phyloP scores from a whole-genome alignment of 192 early-diverging fungal genomes.

The Coemansia sp. region DNA sequence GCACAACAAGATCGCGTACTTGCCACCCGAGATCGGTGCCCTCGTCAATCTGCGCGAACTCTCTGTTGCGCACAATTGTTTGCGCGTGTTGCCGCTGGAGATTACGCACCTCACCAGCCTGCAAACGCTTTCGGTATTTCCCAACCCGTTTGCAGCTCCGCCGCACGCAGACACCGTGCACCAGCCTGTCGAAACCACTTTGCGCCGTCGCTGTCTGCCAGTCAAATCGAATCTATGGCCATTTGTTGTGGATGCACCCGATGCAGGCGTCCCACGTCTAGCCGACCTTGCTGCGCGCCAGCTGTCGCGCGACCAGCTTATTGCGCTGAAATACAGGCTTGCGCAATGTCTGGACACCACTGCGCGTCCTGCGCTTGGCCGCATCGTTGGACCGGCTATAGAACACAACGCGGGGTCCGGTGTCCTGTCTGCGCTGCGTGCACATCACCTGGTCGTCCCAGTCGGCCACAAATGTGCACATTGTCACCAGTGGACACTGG shows the following conservation, averaged over 20 bases:
- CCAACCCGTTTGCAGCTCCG: slow-evolving; percentile 39
- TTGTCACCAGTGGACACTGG: slow-evolving; percentile 39
- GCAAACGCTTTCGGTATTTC: slow-evolving; percentile 36
- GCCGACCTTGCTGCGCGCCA: slow-evolving; percentile 47
- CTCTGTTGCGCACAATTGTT: slow-evolving; percentile 45
- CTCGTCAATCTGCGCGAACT: slow-evolving; percentile 51
- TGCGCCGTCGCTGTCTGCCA: slow-evolving; percentile 9
- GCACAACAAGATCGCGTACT: slow-evolving; percentile 42
- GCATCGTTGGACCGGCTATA: slow-evolving; percentile 28
- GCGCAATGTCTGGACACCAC: slow-evolving; percentile 24
- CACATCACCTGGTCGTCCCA: slow-evolving; percentile 37
- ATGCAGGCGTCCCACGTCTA: slow-evolving; percentile 36
- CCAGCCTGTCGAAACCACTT: slow-evolving; percentile 1
- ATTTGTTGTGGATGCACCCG: slow-evolving; percentile 8
- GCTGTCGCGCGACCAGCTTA: slow-evolving; percentile 23
- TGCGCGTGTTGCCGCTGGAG: slow-evolving; percentile 47
- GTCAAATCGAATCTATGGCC: slow-evolving; percentile 10
- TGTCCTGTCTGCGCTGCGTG: slow-evolving; percentile 26
- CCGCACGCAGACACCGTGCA: slow-evolving; percentile 9
- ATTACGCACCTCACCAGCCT: slow-evolving; percentile 26
- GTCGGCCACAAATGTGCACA: slow-evolving; percentile 36
- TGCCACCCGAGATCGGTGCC: slow-evolving; percentile 55
- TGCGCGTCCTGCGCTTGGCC: slow-evolving; percentile 31
- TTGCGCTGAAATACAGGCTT: slow-evolving; percentile 32
- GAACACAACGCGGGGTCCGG: slow-evolving; percentile 13